Base-by-base conservation (phyloP, 352 stramenopile genomes). In the Globisporangium spinosum region DNA sequence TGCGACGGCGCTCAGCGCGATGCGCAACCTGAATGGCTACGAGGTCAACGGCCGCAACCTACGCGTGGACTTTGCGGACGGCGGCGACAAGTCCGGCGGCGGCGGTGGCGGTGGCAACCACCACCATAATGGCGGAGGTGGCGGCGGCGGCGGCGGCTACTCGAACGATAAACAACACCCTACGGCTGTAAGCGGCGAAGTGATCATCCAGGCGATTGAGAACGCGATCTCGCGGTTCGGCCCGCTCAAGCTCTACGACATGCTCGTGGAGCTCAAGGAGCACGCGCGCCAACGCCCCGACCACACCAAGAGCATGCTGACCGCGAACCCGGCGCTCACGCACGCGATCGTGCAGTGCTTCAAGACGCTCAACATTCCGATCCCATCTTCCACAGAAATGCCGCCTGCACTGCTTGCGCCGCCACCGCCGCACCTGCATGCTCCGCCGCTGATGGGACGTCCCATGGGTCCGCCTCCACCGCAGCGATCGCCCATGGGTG, bases 11-110 rank as follows among this genome's bases (percentile, higher is more conserved):
- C 67, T 94, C 20, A 93, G 84, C 61, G 86, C 86, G 13, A 95
- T 95, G 87, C 82, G 87, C 20, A 95, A 95, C 69, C 76, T 95
- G 29, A 95, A 95, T 60, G 87, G 87, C 22, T 91, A 89, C 65
- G 87, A 95, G 57, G 78, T 95, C 35, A 95, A 91, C 70, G 87
- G 87, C 2, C 82, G 87, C 35, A 94, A 93, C 64, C 72, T 95
- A 53, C 85, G 87, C 54, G 87, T 95, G 58, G 87, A 95, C 69
- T 94, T 94, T 77, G 87, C 85, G 10, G 83, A 93, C 67, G 83
- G 83, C 17, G 83, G 82, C 7, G 82, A 93, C 68, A 85, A 87
- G 54, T 79, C 77, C 1, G 74, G 68, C 51, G 69, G 79, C 9
- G 65, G 64, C 35, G 79, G 74, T 58, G 17, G 15, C 0, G 38